Evolutionary conservation across 2,329 filamentous ascomycete species (phyloP).

Genomic region (Aspergillus phoenicis): DNA sequence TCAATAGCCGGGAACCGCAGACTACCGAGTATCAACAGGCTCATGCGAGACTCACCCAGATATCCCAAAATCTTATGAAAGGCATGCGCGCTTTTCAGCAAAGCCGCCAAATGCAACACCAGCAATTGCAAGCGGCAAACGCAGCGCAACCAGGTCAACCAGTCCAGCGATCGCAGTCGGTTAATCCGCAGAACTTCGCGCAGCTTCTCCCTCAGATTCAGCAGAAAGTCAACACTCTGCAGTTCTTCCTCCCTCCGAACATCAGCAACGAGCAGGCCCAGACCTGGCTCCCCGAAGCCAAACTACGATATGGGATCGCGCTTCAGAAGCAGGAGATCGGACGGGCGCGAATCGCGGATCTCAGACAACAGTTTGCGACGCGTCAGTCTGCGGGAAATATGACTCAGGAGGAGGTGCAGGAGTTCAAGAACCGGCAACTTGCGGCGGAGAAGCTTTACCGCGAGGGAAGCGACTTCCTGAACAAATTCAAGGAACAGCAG

Average conservation of each 20-base stretch:
- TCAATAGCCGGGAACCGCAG: constrained; percentile 52
- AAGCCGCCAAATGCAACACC: constrained; percentile 38
- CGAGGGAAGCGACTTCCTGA: constrained; percentile 50
- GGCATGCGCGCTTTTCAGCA: constrained; percentile 53
- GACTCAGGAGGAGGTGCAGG: constrained; percentile 46
- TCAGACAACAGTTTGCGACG: constrained; percentile 43
- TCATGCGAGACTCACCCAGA: constrained; percentile 54
- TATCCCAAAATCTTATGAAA: constrained; percentile 56
- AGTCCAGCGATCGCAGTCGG: constrained; percentile 36
- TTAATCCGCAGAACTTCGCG: constrained; percentile 43
- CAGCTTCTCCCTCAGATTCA: constrained; percentile 51
- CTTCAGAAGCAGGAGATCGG: constrained; percentile 53
- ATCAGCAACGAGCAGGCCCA: constrained; percentile 47
- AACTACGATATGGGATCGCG: constrained; percentile 50
- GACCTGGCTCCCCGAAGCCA: constrained; percentile 51
- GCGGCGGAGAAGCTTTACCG: constrained; percentile 44
- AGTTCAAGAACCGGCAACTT: constrained; percentile 46
- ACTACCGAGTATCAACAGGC: constrained; percentile 54
- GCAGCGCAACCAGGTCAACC: constrained; percentile 26
- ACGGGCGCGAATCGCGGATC: constrained; percentile 45
- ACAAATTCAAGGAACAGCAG: constrained; percentile 53
- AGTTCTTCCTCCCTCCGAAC: constrained; percentile 49
- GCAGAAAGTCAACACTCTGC: constrained; percentile 48
- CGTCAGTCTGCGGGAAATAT: constrained; percentile 45
- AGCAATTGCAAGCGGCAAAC: constrained; percentile 31